Evolutionary conservation across 106 monocot genomes (phyloP).

Genomic region (Dendrobium huoshanense): DNA sequence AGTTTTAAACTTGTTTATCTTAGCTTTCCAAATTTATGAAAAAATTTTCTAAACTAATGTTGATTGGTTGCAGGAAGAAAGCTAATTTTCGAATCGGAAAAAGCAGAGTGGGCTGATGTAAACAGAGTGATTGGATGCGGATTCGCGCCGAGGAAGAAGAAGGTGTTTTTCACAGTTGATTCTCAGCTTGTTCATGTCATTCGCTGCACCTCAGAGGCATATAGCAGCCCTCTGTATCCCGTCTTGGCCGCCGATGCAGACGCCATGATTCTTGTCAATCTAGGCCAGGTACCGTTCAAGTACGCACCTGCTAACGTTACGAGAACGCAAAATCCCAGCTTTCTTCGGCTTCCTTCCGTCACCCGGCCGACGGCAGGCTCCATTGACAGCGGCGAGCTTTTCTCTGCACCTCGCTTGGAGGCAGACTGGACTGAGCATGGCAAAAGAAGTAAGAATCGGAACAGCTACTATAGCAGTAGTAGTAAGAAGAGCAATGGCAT

Average conservation of each 20-base stretch:
- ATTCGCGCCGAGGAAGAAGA: conserved; percentile 58
- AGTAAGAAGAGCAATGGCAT: conserved; percentile 14
- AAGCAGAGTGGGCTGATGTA: conserved; percentile 35
- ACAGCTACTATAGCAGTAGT: conserved; percentile 3
- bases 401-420: conserved; percentile 46
- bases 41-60: too few relatives aligned
- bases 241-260: conserved; percentile 39
- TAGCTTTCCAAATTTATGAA: not conserved
- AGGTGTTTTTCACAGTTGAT: conserved; percentile 80
- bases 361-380: not conserved
- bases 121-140: conserved; percentile 76
- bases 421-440: not conserved
- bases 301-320: conserved; percentile 55
- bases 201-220: conserved; percentile 59
- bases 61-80: conserved; percentile 41
- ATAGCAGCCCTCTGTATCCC: conserved; percentile 56
- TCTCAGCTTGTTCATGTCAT: conserved; percentile 44
- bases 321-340: conserved; percentile 47
- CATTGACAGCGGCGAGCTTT: conserved; percentile 60
- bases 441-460: conserved; percentile 11
- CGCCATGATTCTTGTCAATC: conserved; percentile 52
- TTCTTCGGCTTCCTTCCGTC: conserved; percentile 11
- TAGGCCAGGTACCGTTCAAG: conserved; percentile 64
- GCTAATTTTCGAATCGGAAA: conserved; percentile 44
- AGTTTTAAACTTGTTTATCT: not conserved